Evolutionary conservation across 192 early-diverging fungal species (phyloP).

Genomic region (Gaertneriomyces semiglobifer): DNA sequence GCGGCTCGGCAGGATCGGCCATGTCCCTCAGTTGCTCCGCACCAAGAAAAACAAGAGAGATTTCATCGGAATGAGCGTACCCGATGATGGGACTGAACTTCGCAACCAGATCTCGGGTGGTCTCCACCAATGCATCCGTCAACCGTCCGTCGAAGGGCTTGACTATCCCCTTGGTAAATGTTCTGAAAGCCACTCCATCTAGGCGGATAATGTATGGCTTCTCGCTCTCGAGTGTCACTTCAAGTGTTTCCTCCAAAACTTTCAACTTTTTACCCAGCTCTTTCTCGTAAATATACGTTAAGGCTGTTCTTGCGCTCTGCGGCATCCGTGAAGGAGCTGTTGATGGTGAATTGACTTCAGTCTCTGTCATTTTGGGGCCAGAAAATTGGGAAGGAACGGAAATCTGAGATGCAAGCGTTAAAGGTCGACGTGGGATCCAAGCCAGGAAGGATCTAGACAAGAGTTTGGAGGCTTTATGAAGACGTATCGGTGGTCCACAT

Average conservation of each 20-base stretch:
- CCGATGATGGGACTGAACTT: slow-evolving; percentile 42
- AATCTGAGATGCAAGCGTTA: no score
- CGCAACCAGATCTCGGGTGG: slow-evolving; percentile 42
- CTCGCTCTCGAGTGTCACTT: slow-evolving; percentile 20
- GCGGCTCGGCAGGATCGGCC: neutral
- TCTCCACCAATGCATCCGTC: slow-evolving; percentile 45
- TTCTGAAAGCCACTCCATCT: slow-evolving; percentile 54
- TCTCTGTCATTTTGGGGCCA: no score
- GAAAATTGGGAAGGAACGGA: no score
- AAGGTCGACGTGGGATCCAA: no score
- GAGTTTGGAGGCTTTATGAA: no score
- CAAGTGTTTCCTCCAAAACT: slow-evolving; percentile 25
- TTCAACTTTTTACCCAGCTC: slow-evolving; percentile 28
- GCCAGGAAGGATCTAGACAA: no score
- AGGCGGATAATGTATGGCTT: slow-evolving; percentile 44
- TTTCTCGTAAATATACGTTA: no score
- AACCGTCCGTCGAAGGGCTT: slow-evolving; percentile 51
- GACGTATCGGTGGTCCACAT: no score
- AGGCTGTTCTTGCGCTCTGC: no score
- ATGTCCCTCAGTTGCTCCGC: slow-evolving; percentile 3
- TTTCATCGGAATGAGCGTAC: slow-evolving; percentile 53
- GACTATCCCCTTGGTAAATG: slow-evolving; percentile 45
- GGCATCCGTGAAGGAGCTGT: no score
- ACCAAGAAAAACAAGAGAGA: slow-evolving; percentile 51
- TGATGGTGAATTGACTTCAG: no score